These are phyloP conservation scores for Melanogaster broomeanus DNA, from an alignment of 768 basidiomycete genomes.

Conservation along the genomic window DNA sequence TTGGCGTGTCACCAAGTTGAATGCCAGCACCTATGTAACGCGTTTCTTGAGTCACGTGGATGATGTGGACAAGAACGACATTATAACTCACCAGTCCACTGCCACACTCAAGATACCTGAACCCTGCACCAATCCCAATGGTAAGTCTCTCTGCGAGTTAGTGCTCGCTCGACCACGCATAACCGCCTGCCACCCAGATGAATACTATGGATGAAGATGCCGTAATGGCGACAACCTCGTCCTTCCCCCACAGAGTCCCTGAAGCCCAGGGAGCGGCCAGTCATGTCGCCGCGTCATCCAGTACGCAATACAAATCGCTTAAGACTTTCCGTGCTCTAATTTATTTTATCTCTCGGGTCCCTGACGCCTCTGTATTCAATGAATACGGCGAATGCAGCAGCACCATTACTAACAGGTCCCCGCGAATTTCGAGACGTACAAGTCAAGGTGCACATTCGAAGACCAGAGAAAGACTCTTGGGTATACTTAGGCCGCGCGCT, in stretches of 20 bases:
- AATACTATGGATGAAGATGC: constrained; percentile 37
- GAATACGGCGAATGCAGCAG: constrained; percentile 15
- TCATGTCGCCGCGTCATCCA: constrained; percentile 13
- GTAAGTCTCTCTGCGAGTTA: constrained; percentile 1
- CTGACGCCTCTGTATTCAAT: background rate
- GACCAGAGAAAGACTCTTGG: constrained; percentile 81
- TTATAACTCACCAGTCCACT: constrained; percentile 3
- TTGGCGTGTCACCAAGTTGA: too few relatives aligned
- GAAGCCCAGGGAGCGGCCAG: constrained; percentile 18
- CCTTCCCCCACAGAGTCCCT: constrained; percentile 19
- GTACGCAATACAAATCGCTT: constrained; percentile 15
- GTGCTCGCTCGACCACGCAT: background rate
- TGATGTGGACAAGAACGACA: background rate
- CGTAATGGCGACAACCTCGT: constrained; percentile 20
- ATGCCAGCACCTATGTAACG: too few relatives aligned
- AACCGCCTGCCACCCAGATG: constrained; percentile 21
- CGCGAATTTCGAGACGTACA: constrained; percentile 77
- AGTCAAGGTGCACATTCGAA: constrained; percentile 82
- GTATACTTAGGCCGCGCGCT: constrained; percentile 77
- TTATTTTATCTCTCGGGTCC: background rate
- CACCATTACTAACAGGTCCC: constrained; percentile 23
- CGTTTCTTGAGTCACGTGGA: constrained; percentile 26
- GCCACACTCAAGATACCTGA: constrained; percentile 26
- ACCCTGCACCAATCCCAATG: constrained; percentile 5
- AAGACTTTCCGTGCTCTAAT: constrained; percentile 11